These are phyloP conservation scores for Hypoxylon sp. DNA, from an alignment of 2,329 filamentous ascomycete species.

Conservation along the genomic window DNA sequence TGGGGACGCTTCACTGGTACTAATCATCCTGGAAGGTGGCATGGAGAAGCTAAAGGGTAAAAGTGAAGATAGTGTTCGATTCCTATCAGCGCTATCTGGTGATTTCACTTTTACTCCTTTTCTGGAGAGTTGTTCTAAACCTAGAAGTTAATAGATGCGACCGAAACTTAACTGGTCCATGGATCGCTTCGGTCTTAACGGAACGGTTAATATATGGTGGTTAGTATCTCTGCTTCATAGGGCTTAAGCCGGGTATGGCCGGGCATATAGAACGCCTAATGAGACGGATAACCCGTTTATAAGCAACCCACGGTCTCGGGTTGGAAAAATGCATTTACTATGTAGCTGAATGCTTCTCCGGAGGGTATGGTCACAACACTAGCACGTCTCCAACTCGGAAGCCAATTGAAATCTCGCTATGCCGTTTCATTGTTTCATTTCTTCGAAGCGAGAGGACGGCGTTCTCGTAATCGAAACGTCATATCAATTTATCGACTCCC, in stretches of 20 bases:
- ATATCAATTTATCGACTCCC: not conserved
- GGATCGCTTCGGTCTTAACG: not conserved
- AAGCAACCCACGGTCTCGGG: not conserved
- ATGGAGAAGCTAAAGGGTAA: no score
- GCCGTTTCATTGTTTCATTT: not conserved
- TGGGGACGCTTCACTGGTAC: conserved; percentile 8
- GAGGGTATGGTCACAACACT: not conserved
- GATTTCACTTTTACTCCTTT: no score
- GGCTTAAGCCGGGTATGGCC: not conserved
- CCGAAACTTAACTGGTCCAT: conserved; percentile 10
- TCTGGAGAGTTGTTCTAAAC: conserved; percentile 1
- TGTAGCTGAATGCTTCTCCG: not conserved
- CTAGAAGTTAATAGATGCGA: conserved; percentile 7
- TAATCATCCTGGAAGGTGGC: not conserved
- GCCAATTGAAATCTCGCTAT: not conserved
- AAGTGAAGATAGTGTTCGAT: no score
- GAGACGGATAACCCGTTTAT: not conserved
- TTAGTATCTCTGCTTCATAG: conserved; percentile 1
- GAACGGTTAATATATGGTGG: not conserved
- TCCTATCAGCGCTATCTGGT: no score
- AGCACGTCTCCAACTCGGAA: not conserved
- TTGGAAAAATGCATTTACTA: conserved; percentile 6
- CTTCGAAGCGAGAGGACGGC: not conserved
- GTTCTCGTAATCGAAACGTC: not conserved
- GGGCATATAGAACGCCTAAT: not conserved